These are phyloP conservation scores for Cytospora leucostoma DNA, from an alignment of 2,329 filamentous ascomycete species.

Conservation along the genomic window DNA sequence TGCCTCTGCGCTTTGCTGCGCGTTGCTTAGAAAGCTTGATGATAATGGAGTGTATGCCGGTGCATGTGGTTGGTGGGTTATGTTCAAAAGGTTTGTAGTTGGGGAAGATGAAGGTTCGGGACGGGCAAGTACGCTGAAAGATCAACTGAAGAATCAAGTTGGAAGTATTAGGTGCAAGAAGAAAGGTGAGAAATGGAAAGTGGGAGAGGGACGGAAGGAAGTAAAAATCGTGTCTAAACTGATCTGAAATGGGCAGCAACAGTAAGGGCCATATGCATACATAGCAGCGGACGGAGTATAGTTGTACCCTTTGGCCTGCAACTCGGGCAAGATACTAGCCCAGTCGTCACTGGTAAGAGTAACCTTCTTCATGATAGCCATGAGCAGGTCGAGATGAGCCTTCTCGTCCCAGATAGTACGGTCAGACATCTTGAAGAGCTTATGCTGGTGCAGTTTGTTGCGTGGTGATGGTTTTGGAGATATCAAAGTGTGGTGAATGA, in stretches of 20 bases:
- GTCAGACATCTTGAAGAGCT: slow-evolving; percentile 10
- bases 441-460: slow-evolving; percentile 29
- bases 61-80: background rate
- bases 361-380: slow-evolving; percentile 38
- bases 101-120: background rate
- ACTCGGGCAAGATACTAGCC: slow-evolving; percentile 30
- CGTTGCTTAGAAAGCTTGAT: background rate
- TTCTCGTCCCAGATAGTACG: slow-evolving; percentile 18
- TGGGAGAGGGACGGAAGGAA: background rate
- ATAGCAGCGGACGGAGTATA: slow-evolving; percentile 45
- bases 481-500: background rate
- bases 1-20: background rate
- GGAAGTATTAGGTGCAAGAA: background rate
- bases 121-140: slow-evolving; percentile 1
- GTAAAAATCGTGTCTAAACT: background rate
- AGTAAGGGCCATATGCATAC: slow-evolving; percentile 35
- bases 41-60: background rate
- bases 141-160: background rate
- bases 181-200: background rate
- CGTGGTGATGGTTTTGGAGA: background rate
- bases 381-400: slow-evolving; percentile 37
- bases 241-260: slow-evolving; percentile 3
- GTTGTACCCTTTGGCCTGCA: slow-evolving; percentile 39
- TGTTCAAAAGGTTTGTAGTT: slow-evolving; percentile 17
- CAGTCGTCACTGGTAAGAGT: slow-evolving; percentile 30